A percentile compares a stretch with the other conserved stretches of the same genome.
Evolutionary conservation across 495 filamentous ascomycete species (phyloP).

Genomic region (Collariella sp.): DNA sequence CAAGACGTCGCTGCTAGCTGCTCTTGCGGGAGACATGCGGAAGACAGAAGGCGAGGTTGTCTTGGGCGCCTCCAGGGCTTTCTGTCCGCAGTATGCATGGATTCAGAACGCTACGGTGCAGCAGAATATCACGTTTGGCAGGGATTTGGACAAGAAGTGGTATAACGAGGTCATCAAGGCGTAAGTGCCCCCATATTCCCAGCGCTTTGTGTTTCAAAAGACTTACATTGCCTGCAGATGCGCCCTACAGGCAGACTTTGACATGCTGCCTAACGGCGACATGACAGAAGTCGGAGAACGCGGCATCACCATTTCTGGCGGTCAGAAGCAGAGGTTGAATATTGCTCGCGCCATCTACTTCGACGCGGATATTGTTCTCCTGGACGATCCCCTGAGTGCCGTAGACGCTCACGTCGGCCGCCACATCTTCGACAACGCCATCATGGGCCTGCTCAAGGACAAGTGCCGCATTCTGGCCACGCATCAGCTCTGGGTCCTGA

Average conservation of each 20-base stretch:
- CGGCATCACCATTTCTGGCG: conserved; percentile 74
- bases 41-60: conserved; percentile 63
- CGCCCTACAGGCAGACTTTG: conserved; percentile 61
- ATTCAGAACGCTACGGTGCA: conserved; percentile 85
- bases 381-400: conserved; percentile 77
- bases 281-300: conserved; percentile 69
- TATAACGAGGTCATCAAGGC: conserved; percentile 50
- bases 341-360: conserved; percentile 83
- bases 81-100: conserved; percentile 96
- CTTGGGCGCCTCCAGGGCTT: conserved; percentile 70
- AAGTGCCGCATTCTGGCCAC: conserved; percentile 89
- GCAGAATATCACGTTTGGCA: conserved; percentile 91
- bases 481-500: conserved; percentile 88
- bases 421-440: conserved; percentile 94
- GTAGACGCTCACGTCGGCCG: conserved; percentile 84
- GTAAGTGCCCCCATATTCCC: conserved; percentile 22
- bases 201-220: not conserved
- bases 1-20: conserved; percentile 84
- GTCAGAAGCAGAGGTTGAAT: conserved; percentile 77
- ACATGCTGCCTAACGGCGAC: conserved; percentile 68
- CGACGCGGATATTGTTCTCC: conserved; percentile 68
- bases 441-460: conserved; percentile 77
- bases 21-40: conserved; percentile 90
- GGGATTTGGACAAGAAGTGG: conserved; percentile 45
- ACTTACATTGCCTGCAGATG: conserved; percentile 45